A percentile compares a stretch with the other conserved stretches of the same genome.
Conservation (phyloP, 2,329 filamentous ascomycete genomes). For the Ilyonectria destructans region DNA sequence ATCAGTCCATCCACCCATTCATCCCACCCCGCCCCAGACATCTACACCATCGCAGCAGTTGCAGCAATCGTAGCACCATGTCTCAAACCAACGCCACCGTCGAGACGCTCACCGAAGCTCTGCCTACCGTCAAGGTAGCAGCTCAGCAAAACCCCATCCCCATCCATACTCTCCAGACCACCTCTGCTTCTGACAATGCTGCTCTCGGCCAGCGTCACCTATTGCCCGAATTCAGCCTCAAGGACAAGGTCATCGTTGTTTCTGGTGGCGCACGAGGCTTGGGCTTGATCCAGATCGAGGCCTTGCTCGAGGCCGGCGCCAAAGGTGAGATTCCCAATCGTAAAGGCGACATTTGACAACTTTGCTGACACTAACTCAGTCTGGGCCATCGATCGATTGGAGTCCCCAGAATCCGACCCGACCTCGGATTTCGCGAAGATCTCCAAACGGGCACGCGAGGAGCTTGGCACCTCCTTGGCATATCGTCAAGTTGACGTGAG, state of each 20-base stretch:
- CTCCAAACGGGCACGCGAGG: conserved; percentile 73
- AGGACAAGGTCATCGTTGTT: conserved; percentile 82
- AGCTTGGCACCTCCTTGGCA: conserved; percentile 78
- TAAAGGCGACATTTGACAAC: background rate
- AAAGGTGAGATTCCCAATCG: conserved; percentile 62
- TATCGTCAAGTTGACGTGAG: conserved; percentile 89
- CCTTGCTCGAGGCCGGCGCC: conserved; percentile 85
- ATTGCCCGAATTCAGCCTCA: conserved; percentile 83
- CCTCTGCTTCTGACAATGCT: conserved; percentile 35
- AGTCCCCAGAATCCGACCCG: conserved; percentile 62
- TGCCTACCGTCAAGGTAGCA: conserved; percentile 21
- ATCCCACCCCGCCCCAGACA: background rate
- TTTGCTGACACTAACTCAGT: conserved; percentile 60
- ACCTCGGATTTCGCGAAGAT: conserved; percentile 76
- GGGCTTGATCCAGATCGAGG: conserved; percentile 84
- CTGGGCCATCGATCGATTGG: conserved; percentile 77
- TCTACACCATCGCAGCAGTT: background rate
- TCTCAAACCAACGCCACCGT: conserved; percentile 47
- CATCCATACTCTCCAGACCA: conserved; percentile 38
- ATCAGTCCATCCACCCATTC: background rate
- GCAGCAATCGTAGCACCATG: conserved; percentile 40
- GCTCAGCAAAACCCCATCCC: conserved; percentile 19
- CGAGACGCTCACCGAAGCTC: conserved; percentile 39
- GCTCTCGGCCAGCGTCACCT: conserved; percentile 46
- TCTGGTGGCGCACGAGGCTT: conserved; percentile 85